Base-by-base conservation (phyloP, 2,329 filamentous ascomycete species). In the Elsinoe australis region DNA sequence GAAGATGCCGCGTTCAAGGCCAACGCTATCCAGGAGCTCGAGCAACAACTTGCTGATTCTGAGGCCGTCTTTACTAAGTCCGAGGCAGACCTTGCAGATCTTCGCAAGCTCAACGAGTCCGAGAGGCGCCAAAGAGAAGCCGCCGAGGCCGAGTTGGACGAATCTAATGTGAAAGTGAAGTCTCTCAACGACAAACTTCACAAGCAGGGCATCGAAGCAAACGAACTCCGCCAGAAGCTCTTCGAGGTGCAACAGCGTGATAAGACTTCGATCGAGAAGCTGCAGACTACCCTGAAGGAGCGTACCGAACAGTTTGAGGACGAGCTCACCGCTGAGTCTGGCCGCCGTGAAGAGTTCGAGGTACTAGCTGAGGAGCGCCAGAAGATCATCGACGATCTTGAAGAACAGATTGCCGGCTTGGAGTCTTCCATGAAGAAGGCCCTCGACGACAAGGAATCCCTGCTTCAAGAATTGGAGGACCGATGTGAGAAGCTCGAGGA, bases 191-290 rank as follows among this genome's bases (percentile, higher is more conserved):
- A 60, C 18, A 65, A 65, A 47, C 56, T 72, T 4, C 62, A 65
- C 17, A 59, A 65, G 15, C 56, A 61, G n/a, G 70, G 71, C 32
- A 58, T 66, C 12, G 63, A 71, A 51, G 68, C 69, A n/a, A 72
- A 73, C 24, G 64, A 71, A 53, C 63, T 73, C 19, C 69, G 70
- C 3, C 64, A 67, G 47, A 73, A 72, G 56, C 57, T 73, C 4
- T 72, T 70, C 55, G 61, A 68, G 41, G 58, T 67, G 2, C 71
- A 73, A 57, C 62, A 68, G 51, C 59, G 67, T 38, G 65, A 68
- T 53, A 62, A 67, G 33, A 49, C 58, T 19, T 52, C 61, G n/a
- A 58, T 72, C 33, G 58, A 60, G 36, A 56, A 65, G 14, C 56
- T 72, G 5, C 56, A 70, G 52, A 55, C 61, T 12, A 55, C 58